phyloP scores from a whole-genome alignment of 352 stramenopile species.

The Pythium phragmitis region DNA sequence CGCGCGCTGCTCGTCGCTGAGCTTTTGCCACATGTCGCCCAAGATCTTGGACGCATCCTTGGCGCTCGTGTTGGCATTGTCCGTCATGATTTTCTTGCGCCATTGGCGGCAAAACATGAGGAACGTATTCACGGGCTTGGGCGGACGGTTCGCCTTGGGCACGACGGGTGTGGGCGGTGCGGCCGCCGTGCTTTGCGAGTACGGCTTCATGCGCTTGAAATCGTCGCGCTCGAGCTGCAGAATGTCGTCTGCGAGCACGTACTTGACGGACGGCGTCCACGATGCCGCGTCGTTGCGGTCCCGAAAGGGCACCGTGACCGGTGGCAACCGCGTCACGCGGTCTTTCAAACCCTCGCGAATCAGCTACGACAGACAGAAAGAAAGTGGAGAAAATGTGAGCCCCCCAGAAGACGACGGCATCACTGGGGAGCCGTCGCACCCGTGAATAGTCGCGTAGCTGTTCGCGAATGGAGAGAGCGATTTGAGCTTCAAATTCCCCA shows the following conservation, averaged over 20 bases:
- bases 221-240: conserved; percentile 70
- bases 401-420: background rate
- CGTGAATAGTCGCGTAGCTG: conserved; percentile 75
- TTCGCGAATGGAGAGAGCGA: conserved; percentile 76
- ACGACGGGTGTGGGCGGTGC: conserved; percentile 27
- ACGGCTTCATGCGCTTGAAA: conserved; percentile 75
- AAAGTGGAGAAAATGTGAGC: background rate
- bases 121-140: conserved; percentile 85
- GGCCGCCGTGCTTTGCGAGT: conserved; percentile 51
- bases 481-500: conserved; percentile 76
- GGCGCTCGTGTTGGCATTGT: conserved; percentile 66
- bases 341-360: conserved; percentile 72
- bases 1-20: conserved; percentile 75
- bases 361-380: conserved; percentile 37
- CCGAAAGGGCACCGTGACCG: conserved; percentile 53
- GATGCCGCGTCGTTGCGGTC: conserved; percentile 58
- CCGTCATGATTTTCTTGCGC: conserved; percentile 79
- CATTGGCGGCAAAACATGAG: conserved; percentile 85
- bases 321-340: conserved; percentile 52
- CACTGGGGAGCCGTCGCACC: conserved; percentile 27
- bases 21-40: conserved; percentile 84
- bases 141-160: conserved; percentile 62
- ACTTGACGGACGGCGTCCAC: conserved; percentile 74
- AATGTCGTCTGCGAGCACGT: conserved; percentile 75
- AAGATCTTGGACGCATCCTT: conserved; percentile 84